phyloP scores from a whole-genome alignment of 352 stramenopile genomes.

The Pythium biforme region DNA sequence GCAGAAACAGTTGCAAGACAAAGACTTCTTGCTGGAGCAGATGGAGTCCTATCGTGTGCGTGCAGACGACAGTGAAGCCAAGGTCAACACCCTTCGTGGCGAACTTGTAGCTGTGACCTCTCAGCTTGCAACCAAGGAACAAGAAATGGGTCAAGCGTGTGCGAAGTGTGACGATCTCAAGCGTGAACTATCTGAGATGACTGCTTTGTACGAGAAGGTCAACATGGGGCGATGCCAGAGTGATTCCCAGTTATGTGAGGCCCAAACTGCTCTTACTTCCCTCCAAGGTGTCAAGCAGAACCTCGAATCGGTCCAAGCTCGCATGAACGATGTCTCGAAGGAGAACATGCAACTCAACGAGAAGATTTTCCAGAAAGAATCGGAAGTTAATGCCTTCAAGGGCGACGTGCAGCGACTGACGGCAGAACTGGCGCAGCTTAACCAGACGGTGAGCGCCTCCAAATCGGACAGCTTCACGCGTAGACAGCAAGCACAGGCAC shows the following conservation, averaged over 20 bases:
- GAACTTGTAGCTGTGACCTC: slow-evolving; percentile 34
- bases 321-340: slow-evolving; percentile 43
- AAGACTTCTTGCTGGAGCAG: slow-evolving; percentile 66
- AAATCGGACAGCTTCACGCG: slow-evolving; percentile 46
- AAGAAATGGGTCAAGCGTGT: slow-evolving; percentile 35
- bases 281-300: slow-evolving; percentile 47
- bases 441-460: slow-evolving; percentile 37
- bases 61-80: slow-evolving; percentile 52
- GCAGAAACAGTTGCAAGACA: slow-evolving; percentile 64
- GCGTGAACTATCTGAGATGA: slow-evolving; percentile 48
- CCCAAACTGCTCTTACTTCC: slow-evolving; percentile 38
- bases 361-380: slow-evolving; percentile 53
- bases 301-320: slow-evolving; percentile 34
- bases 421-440: slow-evolving; percentile 38
- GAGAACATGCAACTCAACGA: slow-evolving; percentile 60
- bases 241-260: slow-evolving; percentile 57
- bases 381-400: slow-evolving; percentile 43
- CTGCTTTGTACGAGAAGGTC: slow-evolving; percentile 55
- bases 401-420: slow-evolving; percentile 46
- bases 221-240: slow-evolving; percentile 57
- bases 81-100: slow-evolving; percentile 30
- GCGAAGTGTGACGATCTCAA: slow-evolving; percentile 42
- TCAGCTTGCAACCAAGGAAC: slow-evolving; percentile 36
- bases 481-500: slow-evolving; percentile 41
- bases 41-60: slow-evolving; percentile 43